A percentile compares a stretch with the other conserved stretches of the same genome.
Conservation (phyloP, 2,329 filamentous ascomycete species). For the Penicillium occitanis region DNA sequence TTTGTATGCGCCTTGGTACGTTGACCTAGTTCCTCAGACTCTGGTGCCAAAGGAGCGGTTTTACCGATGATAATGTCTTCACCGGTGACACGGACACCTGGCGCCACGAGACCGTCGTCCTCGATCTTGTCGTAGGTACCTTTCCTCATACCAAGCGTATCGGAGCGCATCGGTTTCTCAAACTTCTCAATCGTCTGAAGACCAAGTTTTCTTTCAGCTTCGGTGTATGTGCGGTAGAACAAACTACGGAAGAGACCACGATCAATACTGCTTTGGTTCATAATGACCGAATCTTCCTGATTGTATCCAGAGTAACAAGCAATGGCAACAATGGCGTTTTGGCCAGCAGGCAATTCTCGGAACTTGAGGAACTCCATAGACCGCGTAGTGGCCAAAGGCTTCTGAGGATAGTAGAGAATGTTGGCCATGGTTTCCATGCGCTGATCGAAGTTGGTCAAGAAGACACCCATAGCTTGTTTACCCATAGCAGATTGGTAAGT, state of each 20-base stretch:
- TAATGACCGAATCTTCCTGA: conserved; percentile 99
- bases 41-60: conserved; percentile 89
- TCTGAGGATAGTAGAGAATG: conserved; percentile 97
- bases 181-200: conserved; percentile 91
- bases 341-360: conserved; percentile 91
- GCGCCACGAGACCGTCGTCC: conserved; percentile 90
- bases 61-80: conserved; percentile 99
- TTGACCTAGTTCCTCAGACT: conserved; percentile 90
- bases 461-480: conserved; percentile 99
- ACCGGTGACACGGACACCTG: conserved; percentile 90
- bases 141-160: conserved; percentile 89
- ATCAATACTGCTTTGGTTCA: conserved; percentile 99
- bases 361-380: conserved; percentile 99
- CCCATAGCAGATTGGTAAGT: conserved; percentile 99
- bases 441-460: conserved; percentile 92
- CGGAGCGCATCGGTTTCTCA: conserved; percentile 86
- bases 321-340: conserved; percentile 98
- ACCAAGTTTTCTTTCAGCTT: conserved; percentile 94
- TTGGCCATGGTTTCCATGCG: conserved; percentile 99
- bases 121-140: conserved; percentile 97
- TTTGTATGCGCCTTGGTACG: conserved; percentile 87
- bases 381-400: conserved; percentile 89
- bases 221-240: conserved; percentile 96
- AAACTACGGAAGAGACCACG: conserved; percentile 94
- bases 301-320: conserved; percentile 98